Evolutionary conservation across 2,329 filamentous ascomycete genomes (phyloP).

Genomic region (Diaporthe capsici): DNA sequence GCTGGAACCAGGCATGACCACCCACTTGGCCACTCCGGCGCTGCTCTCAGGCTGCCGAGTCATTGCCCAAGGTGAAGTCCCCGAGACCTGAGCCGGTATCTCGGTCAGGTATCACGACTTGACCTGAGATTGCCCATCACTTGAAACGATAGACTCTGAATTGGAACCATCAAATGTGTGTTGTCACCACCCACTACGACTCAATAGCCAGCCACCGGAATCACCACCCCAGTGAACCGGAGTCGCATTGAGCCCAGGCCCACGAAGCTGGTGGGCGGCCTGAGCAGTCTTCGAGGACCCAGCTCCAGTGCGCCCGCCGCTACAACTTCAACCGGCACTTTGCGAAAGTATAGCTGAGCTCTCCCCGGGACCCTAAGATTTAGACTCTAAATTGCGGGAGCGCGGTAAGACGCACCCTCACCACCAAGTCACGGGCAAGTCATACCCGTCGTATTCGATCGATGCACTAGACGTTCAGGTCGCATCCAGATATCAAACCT

Average conservation of each 20-base stretch:
- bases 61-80: slow-evolving; percentile 9
- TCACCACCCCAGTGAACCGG: slow-evolving; percentile 24
- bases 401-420: slow-evolving; percentile 13
- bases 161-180: background rate
- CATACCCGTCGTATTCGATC: slow-evolving; percentile 11
- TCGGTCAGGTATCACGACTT: slow-evolving; percentile 33
- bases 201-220: slow-evolving; percentile 25
- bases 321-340: slow-evolving; percentile 9
- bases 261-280: slow-evolving; percentile 6
- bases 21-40: slow-evolving; percentile 5
- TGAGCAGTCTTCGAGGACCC: slow-evolving; percentile 11
- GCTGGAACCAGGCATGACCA: slow-evolving; percentile 1
- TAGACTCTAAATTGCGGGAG: slow-evolving; percentile 28
- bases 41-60: slow-evolving; percentile 21
- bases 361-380: background rate
- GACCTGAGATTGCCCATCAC: slow-evolving; percentile 14
- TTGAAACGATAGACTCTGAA: slow-evolving; percentile 17
- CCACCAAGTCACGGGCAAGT: background rate
- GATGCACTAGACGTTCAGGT: slow-evolving; percentile 19
- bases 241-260: slow-evolving; percentile 23
- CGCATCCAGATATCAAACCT: slow-evolving; percentile 19
- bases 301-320: background rate
- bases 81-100: slow-evolving; percentile 27
- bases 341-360: slow-evolving; percentile 18
- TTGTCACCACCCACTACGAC: slow-evolving; percentile 33